A percentile compares a stretch with the other conserved stretches of the same genome.
Conservation (phyloP, 805 yeast species). For the Teunomyces tritomae region DNA sequence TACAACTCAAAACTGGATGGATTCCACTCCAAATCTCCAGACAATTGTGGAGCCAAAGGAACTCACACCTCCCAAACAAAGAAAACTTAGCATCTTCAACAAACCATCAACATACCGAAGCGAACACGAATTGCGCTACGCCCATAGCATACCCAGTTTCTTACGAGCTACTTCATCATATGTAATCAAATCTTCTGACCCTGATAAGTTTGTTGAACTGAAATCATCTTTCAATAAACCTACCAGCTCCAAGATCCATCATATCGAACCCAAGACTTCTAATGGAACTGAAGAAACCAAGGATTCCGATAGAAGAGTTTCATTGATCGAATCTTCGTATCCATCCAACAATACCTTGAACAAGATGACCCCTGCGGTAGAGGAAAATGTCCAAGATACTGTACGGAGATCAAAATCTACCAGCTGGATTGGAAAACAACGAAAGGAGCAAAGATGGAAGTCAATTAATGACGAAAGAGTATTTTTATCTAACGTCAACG, state of each 20-base stretch:
- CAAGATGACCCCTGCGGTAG: neutral
- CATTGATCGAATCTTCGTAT: neutral
- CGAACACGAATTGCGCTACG: constrained; percentile 8
- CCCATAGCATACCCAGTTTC: constrained; percentile 14
- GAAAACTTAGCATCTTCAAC: constrained; percentile 7
- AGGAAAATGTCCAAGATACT: neutral
- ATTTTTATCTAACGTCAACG: constrained; percentile 28
- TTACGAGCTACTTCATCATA: neutral
- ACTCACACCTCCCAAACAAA: neutral
- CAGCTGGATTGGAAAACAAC: constrained; percentile 14
- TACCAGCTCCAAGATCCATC: neutral
- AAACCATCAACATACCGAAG: neutral
- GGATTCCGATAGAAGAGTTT: neutral
- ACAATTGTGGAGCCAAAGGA: neutral
- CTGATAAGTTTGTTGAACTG: constrained; percentile 6
- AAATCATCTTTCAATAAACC: constrained; percentile 2
- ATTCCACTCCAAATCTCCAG: constrained; percentile 9
- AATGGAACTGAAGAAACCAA: neutral
- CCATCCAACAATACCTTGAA: constrained; percentile 1
- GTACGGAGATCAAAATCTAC: constrained; percentile 28
- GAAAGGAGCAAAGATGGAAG: constrained; percentile 20
- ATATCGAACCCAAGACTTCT: neutral
- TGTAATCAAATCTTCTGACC: neutral
- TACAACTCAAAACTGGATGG: constrained; percentile 20
- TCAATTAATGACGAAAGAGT: constrained; percentile 28